phyloP scores from a whole-genome alignment of 768 basidiomycete genomes.

The Chalciporus chontae region DNA sequence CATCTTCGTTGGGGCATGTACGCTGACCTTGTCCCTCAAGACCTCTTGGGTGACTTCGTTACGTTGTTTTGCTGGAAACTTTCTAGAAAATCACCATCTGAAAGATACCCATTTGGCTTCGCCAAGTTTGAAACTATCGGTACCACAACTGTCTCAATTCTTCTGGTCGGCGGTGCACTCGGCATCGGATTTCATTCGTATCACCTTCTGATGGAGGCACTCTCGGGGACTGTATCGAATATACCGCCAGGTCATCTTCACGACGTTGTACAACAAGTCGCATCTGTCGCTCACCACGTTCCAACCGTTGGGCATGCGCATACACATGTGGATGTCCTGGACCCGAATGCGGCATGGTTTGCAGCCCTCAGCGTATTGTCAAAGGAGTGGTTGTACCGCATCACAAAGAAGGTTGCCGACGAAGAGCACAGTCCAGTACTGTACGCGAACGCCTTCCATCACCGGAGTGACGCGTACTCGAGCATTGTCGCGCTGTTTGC shows the following conservation, averaged over 20 bases:
- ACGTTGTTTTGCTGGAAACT: slow-evolving; percentile 87
- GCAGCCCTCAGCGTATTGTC: slow-evolving; percentile 73
- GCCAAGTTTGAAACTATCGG: slow-evolving; percentile 96
- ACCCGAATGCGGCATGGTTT: slow-evolving; percentile 97
- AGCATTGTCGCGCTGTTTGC: slow-evolving; percentile 89
- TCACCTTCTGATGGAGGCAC: slow-evolving; percentile 70
- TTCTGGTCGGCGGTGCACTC: slow-evolving; percentile 79
- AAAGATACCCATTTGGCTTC: slow-evolving; percentile 80
- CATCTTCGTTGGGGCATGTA: background rate
- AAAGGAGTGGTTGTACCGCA: slow-evolving; percentile 93
- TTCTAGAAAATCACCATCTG: slow-evolving; percentile 77
- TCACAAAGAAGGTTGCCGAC: slow-evolving; percentile 86
- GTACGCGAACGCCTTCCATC: slow-evolving; percentile 94
- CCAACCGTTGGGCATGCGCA: slow-evolving; percentile 54
- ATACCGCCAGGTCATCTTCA: slow-evolving; percentile 64
- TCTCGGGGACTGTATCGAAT: slow-evolving; percentile 61
- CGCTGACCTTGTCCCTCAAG: slow-evolving; percentile 33
- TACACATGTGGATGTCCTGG: slow-evolving; percentile 54
- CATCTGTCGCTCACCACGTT: slow-evolving; percentile 51
- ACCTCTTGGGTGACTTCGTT: slow-evolving; percentile 87
- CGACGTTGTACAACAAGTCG: slow-evolving; percentile 55
- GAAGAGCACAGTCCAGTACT: slow-evolving; percentile 90
- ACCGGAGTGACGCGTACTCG: slow-evolving; percentile 95
- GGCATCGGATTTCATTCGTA: slow-evolving; percentile 92
- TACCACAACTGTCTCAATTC: slow-evolving; percentile 83